These are phyloP conservation scores for Fragaria ananassa DNA, from an alignment of 306 rosid species.

Conservation along the genomic window DNA sequence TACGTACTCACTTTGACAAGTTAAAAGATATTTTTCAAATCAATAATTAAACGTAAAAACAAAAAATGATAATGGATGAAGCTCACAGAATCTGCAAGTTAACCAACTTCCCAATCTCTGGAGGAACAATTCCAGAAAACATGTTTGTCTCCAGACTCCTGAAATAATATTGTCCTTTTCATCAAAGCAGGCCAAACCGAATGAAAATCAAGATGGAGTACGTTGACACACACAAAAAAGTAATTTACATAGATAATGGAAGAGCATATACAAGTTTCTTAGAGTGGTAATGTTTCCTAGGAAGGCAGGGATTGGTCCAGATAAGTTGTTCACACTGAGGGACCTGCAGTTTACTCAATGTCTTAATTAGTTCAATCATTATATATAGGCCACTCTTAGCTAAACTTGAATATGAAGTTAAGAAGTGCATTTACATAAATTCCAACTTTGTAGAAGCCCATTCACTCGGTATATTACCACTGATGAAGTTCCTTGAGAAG, in stretches of 20 bases:
- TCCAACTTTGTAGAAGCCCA: constrained; percentile 13
- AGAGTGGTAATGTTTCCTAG: background rate
- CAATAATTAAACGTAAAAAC: background rate
- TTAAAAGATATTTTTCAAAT: background rate
- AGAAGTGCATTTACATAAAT: background rate
- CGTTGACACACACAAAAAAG: no score
- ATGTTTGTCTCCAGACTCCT: background rate
- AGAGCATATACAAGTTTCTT: background rate
- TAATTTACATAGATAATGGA: background rate
- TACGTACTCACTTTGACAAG: background rate
- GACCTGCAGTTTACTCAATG: constrained; percentile 18
- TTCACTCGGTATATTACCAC: constrained; percentile 20
- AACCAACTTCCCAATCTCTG: background rate
- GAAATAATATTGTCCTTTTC: background rate
- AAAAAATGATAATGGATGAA: background rate
- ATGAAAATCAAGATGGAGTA: no score
- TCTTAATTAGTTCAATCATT: background rate
- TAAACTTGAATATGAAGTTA: background rate
- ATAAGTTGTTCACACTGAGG: background rate
- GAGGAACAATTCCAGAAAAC: background rate
- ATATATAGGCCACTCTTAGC: background rate
- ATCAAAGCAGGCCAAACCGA: background rate
- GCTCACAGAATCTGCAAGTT: background rate
- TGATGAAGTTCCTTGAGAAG: constrained; percentile 11
- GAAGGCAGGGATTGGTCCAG: background rate